Evolutionary conservation across 345 rosid genomes (phyloP).

Genomic region (Linum usitatissimum): DNA sequence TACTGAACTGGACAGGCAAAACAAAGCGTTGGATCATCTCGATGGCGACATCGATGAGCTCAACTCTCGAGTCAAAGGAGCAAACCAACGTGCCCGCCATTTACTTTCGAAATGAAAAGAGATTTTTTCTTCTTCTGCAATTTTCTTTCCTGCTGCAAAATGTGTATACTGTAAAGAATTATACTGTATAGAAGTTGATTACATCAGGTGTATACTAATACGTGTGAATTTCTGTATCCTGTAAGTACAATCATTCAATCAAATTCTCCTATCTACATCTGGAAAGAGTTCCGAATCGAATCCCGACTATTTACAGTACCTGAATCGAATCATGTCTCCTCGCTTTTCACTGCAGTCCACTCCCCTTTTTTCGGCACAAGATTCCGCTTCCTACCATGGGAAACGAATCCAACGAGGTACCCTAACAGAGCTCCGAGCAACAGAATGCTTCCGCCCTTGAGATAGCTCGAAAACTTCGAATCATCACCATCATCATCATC

Average conservation of each 20-base stretch:
- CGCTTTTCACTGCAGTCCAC: constrained; percentile 58
- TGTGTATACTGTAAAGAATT: background rate
- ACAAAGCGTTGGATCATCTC: constrained; percentile 24
- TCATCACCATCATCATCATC: constrained; percentile 16
- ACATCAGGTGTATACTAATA: background rate
- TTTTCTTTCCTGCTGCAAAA: background rate
- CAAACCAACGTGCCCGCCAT: constrained; percentile 23
- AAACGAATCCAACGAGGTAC: constrained; percentile 49
- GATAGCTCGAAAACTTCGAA: constrained; percentile 33
- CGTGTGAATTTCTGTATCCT: background rate
- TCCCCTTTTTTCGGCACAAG: constrained; percentile 14
- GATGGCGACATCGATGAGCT: constrained; percentile 23
- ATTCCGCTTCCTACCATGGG: constrained; percentile 39
- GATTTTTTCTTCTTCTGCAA: background rate
- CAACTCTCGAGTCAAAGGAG: constrained; percentile 27
- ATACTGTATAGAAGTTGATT: background rate
- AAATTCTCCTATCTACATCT: background rate
- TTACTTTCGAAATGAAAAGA: constrained; percentile 15
- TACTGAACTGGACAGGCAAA: constrained; percentile 25
- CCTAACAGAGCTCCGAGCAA: constrained; percentile 61
- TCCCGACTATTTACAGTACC: background rate
- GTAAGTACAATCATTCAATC: background rate
- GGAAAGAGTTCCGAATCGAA: background rate
- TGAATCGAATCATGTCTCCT: constrained; percentile 34
- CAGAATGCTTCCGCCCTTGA: constrained; percentile 59